Percentiles rank a stretch among this genome's conserved stretches.
phyloP scores from a whole-genome alignment of 2,329 filamentous ascomycete species.

The Aureobasidium lini region DNA sequence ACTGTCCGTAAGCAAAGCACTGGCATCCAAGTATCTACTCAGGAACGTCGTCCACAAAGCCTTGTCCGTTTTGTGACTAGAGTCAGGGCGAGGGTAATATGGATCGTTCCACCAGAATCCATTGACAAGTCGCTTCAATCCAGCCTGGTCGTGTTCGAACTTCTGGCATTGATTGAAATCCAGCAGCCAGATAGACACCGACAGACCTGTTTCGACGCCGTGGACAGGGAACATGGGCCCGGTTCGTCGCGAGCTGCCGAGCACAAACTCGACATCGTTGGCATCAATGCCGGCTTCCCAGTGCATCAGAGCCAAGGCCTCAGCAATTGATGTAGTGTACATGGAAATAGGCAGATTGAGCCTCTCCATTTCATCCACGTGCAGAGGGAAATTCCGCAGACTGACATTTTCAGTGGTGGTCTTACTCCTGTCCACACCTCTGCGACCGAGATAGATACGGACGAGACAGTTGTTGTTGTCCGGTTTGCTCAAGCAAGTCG shows the following conservation, averaged over 20 bases:
- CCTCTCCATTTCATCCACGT: conserved; percentile 44
- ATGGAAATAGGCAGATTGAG: conserved; percentile 28
- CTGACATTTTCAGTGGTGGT: conserved; percentile 27
- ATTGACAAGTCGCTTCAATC: conserved; percentile 31
- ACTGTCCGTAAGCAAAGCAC: neutral
- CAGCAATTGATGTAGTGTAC: conserved; percentile 41
- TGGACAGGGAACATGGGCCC: no score
- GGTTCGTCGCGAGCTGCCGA: conserved; percentile 24
- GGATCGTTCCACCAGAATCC: conserved; percentile 46
- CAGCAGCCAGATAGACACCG: conserved; percentile 33
- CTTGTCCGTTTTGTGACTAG: neutral
- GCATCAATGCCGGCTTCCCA: conserved; percentile 43
- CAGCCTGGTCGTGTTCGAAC: conserved; percentile 37
- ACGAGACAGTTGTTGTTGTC: conserved; percentile 35
- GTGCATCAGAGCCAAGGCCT: conserved; percentile 43
- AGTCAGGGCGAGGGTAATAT: conserved; percentile 38
- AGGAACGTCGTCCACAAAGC: neutral
- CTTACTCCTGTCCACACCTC: conserved; percentile 13
- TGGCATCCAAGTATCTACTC: neutral
- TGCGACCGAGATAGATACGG: conserved; percentile 42
- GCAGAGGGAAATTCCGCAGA: conserved; percentile 43
- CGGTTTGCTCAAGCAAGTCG: neutral
- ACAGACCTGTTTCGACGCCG: neutral
- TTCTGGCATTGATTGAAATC: conserved; percentile 53
- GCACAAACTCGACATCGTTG: conserved; percentile 49